These are phyloP conservation scores for Xylaria polymorpha DNA, from an alignment of 2,329 filamentous ascomycete species.

Conservation along the genomic window DNA sequence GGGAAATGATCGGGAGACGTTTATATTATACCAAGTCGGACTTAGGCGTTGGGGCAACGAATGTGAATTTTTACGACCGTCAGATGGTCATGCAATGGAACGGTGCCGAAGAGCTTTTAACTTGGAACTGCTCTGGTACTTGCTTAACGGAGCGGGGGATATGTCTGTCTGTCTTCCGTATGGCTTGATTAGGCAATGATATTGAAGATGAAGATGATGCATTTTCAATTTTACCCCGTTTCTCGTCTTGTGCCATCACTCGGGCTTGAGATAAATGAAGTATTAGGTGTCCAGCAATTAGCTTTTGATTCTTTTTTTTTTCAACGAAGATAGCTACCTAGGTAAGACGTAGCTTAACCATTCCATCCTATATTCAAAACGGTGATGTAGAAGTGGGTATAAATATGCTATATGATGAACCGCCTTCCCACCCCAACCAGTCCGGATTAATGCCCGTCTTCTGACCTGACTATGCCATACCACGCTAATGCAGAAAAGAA, in stretches of 20 bases:
- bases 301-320: neutral
- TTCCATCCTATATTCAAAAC: neutral
- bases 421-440: neutral
- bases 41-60: neutral
- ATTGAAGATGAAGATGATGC: neutral
- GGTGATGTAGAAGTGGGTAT: neutral
- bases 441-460: neutral
- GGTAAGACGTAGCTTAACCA: neutral
- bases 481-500: conserved; percentile 11
- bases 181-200: neutral
- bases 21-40: conserved; percentile 8
- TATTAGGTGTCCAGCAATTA: neutral
- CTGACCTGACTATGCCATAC: neutral
- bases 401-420: conserved; percentile 3
- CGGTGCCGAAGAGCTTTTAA: neutral
- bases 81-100: neutral
- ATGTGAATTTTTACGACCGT: neutral
- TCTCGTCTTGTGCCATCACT: neutral
- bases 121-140: neutral
- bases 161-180: neutral
- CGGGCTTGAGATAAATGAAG: neutral
- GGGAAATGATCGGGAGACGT: neutral
- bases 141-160: neutral
- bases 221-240: neutral
- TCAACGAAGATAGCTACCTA: neutral